Evolutionary conservation across 2,329 filamentous ascomycete genomes (phyloP), one percentile per base, ranked within the genome.

Genomic region (Aschersonia sp.): DNA sequence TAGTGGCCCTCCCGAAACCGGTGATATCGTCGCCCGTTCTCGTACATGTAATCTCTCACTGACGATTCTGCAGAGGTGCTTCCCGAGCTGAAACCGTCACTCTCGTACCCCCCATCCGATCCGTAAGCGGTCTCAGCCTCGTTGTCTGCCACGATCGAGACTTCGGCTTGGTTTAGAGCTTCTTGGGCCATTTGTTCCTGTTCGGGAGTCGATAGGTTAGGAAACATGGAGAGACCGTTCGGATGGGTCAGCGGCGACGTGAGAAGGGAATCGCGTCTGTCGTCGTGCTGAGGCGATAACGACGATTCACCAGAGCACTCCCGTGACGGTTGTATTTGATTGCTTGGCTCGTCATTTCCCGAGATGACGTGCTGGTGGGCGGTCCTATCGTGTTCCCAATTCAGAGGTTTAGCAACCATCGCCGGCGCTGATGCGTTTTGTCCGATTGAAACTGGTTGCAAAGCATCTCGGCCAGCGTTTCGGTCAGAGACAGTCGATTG

Each of bases 21-120:
- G 54, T 78, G 76, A 49, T 79, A 80, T 30, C 76, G 66, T 30
- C 75, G 66, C n/a, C 76, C 76, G 54, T 80, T 77, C 54, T 78
- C 74, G 48, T 65, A 69, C 45, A 66, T 63, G 52, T 74, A 79
- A 50, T 78, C 68, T 42, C 69, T 62, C 30, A 75, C 62, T 39
- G 61, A 63, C 3, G 65, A 67, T 42, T 59, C 57, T 8, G 65
- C 56, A 8, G 65, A 66, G 9, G 65, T 67, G 46, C 62, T 66
- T 32, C 54, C 63, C 14, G 62, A 63, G 42, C 58, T 63, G 37
- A 59, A 52, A 6, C 52, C 58, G 31, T 67, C 65, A 10, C 62
- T 66, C 37, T 61, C 62, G 41, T 67, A 67, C 4, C 65, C 65
- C 11, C 56, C 63, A 49, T 66, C 64, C 5, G 63, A 60, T 8